Percentiles rank a stretch among this genome's conserved stretches.
These are phyloP conservation scores for Sugiyamaella neomexicana DNA, from an alignment of 1,139 yeast species.

Conservation along the genomic window DNA sequence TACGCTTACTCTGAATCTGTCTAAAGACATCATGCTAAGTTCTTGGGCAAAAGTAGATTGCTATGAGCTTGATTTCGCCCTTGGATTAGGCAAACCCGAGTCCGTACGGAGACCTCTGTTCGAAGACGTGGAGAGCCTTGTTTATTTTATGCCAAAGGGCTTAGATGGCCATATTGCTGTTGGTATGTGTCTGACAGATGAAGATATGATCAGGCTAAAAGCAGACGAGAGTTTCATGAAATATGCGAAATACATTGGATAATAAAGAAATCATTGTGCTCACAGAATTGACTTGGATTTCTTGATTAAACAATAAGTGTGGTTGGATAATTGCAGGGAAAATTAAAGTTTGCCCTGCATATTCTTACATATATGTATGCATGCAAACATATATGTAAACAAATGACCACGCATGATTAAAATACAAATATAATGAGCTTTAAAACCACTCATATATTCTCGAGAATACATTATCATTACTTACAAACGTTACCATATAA, in stretches of 20 bases:
- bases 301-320: too few species aligned
- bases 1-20: constrained; percentile 16
- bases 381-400: too few species aligned
- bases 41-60: constrained; percentile 25
- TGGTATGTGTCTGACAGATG: constrained; percentile 19
- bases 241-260: constrained; percentile 8
- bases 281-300: too few species aligned
- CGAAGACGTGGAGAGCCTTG: constrained; percentile 22
- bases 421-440: too few species aligned
- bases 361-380: too few species aligned
- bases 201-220: constrained; percentile 17
- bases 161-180: constrained; percentile 22
- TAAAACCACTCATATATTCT: too few species aligned
- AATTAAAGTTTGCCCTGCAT: constrained; percentile 1
- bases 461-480: too few species aligned
- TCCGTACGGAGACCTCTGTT: constrained; percentile 25
- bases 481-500: too few species aligned
- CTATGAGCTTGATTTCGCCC: constrained; percentile 23
- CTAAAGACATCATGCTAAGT: constrained; percentile 23
- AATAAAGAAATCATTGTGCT: too few species aligned
- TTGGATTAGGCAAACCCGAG: constrained; percentile 25
- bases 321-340: too few species aligned
- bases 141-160: constrained; percentile 23
- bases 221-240: constrained; percentile 14
- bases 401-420: too few species aligned